Conservation (phyloP, 345 rosid genomes). For the Moricandia moricandioides region DNA sequence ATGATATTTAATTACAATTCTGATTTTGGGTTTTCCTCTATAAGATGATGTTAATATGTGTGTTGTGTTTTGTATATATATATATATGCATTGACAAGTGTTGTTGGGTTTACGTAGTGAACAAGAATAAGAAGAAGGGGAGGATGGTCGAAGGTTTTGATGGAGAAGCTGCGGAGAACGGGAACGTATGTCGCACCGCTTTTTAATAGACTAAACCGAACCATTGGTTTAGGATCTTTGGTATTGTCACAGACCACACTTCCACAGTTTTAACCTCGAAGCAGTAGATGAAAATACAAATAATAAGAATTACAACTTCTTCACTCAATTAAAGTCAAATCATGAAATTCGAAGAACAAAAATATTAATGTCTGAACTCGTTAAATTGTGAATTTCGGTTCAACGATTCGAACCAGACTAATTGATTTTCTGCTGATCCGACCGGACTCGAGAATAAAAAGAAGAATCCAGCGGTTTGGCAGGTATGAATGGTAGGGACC, state of each 20-base stretch:
- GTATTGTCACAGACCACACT: not conserved
- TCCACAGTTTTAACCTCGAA: not conserved
- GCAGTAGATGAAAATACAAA: not conserved
- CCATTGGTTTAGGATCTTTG: slow-evolving; percentile 18
- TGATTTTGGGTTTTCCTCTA: not conserved
- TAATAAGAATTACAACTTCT: not conserved
- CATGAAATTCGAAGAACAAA: not conserved
- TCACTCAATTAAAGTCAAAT: not conserved
- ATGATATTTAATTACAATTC: not conserved
- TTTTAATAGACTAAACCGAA: slow-evolving; percentile 8
- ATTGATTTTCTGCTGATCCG: not conserved
- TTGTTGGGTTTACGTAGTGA: slow-evolving; percentile 26
- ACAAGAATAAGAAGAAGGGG: slow-evolving; percentile 25
- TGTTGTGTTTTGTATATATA: not conserved
- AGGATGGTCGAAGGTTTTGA: not conserved
- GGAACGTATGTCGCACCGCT: slow-evolving; percentile 16
- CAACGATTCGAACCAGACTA: not conserved
- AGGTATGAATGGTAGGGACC: slow-evolving; percentile 13
- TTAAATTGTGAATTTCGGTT: not conserved
- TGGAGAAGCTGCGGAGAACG: slow-evolving; percentile 21
- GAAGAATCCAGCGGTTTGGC: slow-evolving; percentile 17
- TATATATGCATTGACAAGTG: not conserved
- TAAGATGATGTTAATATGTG: slow-evolving; percentile 1
- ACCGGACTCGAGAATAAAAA: not conserved
- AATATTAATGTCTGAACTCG: not conserved